phyloP scores from a whole-genome alignment of 495 filamentous ascomycete genomes.

The Penicillium mononematosum region DNA sequence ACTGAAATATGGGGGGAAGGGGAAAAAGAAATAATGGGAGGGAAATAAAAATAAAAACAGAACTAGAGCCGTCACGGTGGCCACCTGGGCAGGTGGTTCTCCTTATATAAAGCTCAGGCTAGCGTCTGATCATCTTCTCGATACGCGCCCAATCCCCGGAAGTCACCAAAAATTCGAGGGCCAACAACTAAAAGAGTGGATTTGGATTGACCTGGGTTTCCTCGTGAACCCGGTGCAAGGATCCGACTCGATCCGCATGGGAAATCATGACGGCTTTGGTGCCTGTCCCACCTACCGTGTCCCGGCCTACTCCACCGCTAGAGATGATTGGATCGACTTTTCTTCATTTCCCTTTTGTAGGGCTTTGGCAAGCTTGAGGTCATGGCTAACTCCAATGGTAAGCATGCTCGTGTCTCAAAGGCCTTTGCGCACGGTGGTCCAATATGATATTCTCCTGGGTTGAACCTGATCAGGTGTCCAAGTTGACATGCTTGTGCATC shows the following conservation, averaged over 20 bases:
- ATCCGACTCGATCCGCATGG: constrained; percentile 36
- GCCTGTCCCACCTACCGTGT: constrained; percentile 33
- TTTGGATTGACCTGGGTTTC: constrained; percentile 13
- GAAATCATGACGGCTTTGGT: constrained; percentile 29
- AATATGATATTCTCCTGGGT: not conserved
- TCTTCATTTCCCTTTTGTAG: constrained; percentile 9
- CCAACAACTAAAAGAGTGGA: constrained; percentile 13
- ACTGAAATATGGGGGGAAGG: constrained; percentile 2
- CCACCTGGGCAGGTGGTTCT: constrained; percentile 26
- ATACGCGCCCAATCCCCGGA: constrained; percentile 28
- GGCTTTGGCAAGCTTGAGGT: constrained; percentile 2
- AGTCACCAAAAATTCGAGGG: constrained; percentile 6
- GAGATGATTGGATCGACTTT: constrained; percentile 15
- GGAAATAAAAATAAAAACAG: constrained; percentile 15
- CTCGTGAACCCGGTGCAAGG: constrained; percentile 20
- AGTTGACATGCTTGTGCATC: constrained; percentile 1
- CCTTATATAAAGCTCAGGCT: constrained; percentile 38
- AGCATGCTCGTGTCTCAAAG: not conserved
- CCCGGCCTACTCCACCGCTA: constrained; percentile 22
- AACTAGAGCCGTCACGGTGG: constrained; percentile 23
- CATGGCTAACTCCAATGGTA: not conserved
- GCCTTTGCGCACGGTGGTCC: not conserved
- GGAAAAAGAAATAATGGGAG: constrained; percentile 5
- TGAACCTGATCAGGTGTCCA: not conserved
- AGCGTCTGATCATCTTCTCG: constrained; percentile 33